Evolutionary conservation across 73 alveolate genomes (phyloP).

Genomic region (Symbiodinium natans): DNA sequence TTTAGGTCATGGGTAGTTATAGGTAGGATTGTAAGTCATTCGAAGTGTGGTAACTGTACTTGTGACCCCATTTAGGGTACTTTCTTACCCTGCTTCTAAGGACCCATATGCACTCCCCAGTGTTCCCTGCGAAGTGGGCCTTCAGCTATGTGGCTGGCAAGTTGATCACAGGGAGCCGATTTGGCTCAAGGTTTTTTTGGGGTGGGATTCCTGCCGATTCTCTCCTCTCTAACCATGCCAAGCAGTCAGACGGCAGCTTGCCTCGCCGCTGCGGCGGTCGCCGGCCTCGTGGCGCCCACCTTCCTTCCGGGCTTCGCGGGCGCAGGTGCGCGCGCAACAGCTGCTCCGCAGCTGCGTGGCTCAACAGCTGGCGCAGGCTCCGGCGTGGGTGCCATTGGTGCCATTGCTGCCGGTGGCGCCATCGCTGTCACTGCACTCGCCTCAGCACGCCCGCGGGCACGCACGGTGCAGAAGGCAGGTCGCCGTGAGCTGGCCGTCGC

Average conservation of each 20-base stretch:
- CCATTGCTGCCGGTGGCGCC: background rate
- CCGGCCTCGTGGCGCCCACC: background rate
- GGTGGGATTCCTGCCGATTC: background rate
- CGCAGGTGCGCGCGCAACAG: background rate
- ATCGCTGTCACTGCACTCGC: background rate
- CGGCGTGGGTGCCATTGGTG: background rate
- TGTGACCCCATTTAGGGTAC: too few relatives aligned
- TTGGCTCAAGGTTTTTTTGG: too few relatives aligned
- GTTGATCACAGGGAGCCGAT: too few relatives aligned
- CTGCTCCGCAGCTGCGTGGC: background rate
- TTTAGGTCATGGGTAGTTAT: background rate
- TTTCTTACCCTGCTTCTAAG: too few relatives aligned
- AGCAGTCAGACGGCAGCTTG: background rate
- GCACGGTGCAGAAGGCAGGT: background rate
- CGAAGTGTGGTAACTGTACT: too few relatives aligned
- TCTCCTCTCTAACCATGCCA: background rate
- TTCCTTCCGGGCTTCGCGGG: background rate
- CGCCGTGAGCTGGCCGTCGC: constrained; percentile 91
- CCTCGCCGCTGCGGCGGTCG: background rate
- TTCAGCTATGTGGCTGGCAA: too few relatives aligned
- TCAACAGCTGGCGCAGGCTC: background rate
- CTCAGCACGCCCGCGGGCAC: background rate
- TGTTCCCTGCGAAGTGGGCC: too few relatives aligned
- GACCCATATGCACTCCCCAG: background rate
- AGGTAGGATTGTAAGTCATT: too few relatives aligned